Evolutionary conservation across 306 rosid genomes (phyloP).

Genomic region (Pueraria montana): DNA sequence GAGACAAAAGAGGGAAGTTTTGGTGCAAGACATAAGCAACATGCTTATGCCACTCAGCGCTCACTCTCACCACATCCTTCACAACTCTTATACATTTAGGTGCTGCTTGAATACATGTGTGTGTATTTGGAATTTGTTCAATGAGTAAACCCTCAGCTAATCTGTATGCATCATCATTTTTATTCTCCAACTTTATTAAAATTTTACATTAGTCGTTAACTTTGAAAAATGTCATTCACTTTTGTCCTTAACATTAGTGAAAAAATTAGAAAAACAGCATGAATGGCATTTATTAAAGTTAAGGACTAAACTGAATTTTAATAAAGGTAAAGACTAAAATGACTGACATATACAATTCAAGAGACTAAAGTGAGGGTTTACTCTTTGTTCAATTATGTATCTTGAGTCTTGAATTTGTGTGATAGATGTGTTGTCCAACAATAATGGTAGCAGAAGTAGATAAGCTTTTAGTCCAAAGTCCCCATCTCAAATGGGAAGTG

Average conservation of each 20-base stretch:
- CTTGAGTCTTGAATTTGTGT: conserved; percentile 40
- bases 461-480: conserved; percentile 25
- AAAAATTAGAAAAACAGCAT: neutral
- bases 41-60: conserved; percentile 58
- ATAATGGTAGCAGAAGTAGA: conserved; percentile 23
- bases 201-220: neutral
- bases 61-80: conserved; percentile 65
- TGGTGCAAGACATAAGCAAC: conserved; percentile 60
- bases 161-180: neutral
- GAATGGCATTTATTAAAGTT: neutral
- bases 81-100: conserved; percentile 60
- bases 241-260: neutral
- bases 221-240: neutral
- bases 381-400: conserved; percentile 32
- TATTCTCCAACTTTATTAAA: conserved; percentile 9
- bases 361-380: neutral
- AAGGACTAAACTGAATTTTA: neutral
- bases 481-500: conserved; percentile 25
- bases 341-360: neutral
- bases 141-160: conserved; percentile 6
- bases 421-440: conserved; percentile 17
- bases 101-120: conserved; percentile 24
- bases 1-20: conserved; percentile 62
- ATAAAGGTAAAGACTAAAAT: neutral
- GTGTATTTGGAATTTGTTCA: conserved; percentile 33